phyloP scores from a whole-genome alignment of 257 asterid species.

The Buddleja alternifolia region DNA sequence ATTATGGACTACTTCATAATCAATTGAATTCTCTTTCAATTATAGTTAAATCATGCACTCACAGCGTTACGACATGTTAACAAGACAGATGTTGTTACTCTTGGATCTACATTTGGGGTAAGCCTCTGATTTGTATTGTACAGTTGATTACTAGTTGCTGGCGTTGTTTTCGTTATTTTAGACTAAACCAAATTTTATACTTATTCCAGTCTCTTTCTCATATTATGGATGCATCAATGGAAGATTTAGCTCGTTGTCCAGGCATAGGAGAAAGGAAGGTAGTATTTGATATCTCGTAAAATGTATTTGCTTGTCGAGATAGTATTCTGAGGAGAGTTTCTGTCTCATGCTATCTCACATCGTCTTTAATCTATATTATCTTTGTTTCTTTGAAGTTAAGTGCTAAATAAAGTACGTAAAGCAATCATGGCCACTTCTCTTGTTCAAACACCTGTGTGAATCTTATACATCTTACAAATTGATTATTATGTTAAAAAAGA shows the following conservation, averaged over 20 bases:
- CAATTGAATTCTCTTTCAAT: slow-evolving; percentile 20
- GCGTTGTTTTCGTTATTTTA: background rate
- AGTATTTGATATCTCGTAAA: slow-evolving; percentile 4
- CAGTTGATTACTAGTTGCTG: background rate
- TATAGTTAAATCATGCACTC: slow-evolving; percentile 80
- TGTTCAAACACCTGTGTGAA: background rate
- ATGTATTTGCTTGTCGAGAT: background rate
- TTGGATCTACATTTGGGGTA: slow-evolving; percentile 98
- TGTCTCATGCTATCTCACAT: background rate
- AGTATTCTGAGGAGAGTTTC: slow-evolving; percentile 18
- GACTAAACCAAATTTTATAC: slow-evolving; percentile 14
- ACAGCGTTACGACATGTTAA: slow-evolving; percentile 93
- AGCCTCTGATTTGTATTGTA: slow-evolving; percentile 26
- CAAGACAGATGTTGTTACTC: slow-evolving; percentile 98
- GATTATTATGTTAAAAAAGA: background rate
- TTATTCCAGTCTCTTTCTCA: slow-evolving; percentile 73
- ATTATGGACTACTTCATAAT: slow-evolving; percentile 6
- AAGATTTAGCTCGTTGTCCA: slow-evolving; percentile 97
- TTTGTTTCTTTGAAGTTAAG: background rate
- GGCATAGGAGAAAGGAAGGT: slow-evolving; percentile 99
- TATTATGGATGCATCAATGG: slow-evolving; percentile 98
- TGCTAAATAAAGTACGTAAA: background rate
- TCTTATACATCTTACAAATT: background rate
- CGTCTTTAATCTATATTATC: background rate
- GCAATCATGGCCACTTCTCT: slow-evolving; percentile 1